Base-by-base conservation (phyloP, 495 filamentous ascomycete genomes). In the Friedmanniomyces simplex region DNA sequence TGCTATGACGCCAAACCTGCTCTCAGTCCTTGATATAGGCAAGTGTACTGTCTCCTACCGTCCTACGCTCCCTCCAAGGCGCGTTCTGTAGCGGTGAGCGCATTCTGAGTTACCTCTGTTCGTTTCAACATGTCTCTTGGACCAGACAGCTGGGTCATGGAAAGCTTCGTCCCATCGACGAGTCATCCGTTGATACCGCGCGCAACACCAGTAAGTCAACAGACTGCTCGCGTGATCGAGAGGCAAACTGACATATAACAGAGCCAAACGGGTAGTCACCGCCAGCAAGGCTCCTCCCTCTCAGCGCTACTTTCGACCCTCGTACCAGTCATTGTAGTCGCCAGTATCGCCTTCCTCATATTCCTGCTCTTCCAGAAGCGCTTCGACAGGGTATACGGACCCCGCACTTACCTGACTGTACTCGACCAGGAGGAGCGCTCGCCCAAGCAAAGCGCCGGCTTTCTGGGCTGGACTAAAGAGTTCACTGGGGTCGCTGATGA, bases 401-500 rank as follows among this genome's bases (percentile, higher is more conserved):
- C 55, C 11, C 47, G 55, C 8, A 52, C 55, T 16, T 58, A 52
- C 48, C 32, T 58, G 13, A 14, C 7, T 14, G 16, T 47, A 14
- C 55, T 58, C 11, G 16, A 37, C 55, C 43, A 58, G 7, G 12
- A 41, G 2, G 80, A 90, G 65, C 83, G 84, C 50, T 78, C 86
- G 45, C 82, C 84, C 22, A 66, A 73, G 20, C 76, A 87, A 1
- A 82, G 88, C 41, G 81, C 71, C 54, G 88, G 88, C 53, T 64
- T 82, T 8, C 77, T 85, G 64, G 82, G 83, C 66, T 94, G 89
- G 88, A 67, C 93, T 63, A 72, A 71, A 5, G 71, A 81, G 37
- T 91, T 90, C 75, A 85, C 82, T 76, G 78, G 79, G 70, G 78
- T 91, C 52, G 82, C 85, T 32, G 88, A 96, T 67, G 81, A 81